phyloP scores from a whole-genome alignment of 2,329 filamentous ascomycete species.

The Pseudogymnoascus sp. region DNA sequence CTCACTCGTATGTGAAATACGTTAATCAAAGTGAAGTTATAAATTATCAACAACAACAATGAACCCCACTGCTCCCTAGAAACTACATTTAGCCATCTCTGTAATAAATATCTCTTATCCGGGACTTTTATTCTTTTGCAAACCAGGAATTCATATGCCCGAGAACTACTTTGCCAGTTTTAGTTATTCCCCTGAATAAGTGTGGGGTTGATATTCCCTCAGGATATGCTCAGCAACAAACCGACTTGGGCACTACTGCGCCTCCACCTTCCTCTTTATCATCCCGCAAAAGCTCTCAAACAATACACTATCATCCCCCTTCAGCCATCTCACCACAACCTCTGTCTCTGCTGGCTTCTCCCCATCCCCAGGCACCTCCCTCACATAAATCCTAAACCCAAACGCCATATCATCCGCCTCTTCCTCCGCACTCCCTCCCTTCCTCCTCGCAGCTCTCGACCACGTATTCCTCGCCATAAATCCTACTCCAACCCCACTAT shows the following conservation, averaged over 20 bases:
- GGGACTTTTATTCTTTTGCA: background rate
- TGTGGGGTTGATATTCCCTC: no score
- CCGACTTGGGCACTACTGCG: background rate
- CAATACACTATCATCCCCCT: conserved; percentile 61
- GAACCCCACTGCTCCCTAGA: background rate
- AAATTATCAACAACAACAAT: background rate
- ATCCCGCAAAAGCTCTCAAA: conserved; percentile 88
- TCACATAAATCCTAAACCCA: conserved; percentile 49
- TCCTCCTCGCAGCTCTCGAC: conserved; percentile 29
- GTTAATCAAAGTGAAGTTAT: background rate
- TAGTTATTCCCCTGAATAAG: background rate
- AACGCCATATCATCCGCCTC: conserved; percentile 35
- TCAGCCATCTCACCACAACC: conserved; percentile 59
- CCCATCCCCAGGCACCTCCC: conserved; percentile 29
- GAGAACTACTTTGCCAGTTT: background rate
- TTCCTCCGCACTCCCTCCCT: conserved; percentile 21
- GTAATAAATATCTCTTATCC: background rate
- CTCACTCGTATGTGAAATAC: no score
- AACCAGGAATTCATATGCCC: background rate
- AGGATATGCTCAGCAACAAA: background rate
- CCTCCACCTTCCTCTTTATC: conserved; percentile 45
- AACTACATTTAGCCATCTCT: background rate
- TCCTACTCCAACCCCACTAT: conserved; percentile 20
- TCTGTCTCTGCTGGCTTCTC: conserved; percentile 32
- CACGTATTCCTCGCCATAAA: conserved; percentile 27